Conservation (phyloP, 352 stramenopile genomes). For the Phytophthora tentaculata region DNA sequence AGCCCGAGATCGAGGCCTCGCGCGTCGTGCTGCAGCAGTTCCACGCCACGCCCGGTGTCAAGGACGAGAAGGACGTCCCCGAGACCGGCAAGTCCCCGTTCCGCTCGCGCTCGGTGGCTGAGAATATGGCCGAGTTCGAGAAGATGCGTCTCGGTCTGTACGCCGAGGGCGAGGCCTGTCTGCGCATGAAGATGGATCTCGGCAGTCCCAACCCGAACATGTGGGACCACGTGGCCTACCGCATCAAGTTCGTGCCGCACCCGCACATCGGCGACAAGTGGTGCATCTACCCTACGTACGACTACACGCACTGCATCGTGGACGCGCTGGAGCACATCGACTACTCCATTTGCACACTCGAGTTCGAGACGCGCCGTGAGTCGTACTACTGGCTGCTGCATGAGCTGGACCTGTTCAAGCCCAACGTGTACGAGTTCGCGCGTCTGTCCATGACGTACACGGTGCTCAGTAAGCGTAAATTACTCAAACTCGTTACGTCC, state of each 20-base stretch:
- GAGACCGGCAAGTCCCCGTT: slow-evolving; percentile 87
- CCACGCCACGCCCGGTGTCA: slow-evolving; percentile 61
- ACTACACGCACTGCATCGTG: slow-evolving; percentile 99
- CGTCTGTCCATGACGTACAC: slow-evolving; percentile 98
- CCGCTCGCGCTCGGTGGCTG: slow-evolving; percentile 92
- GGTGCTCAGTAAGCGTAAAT: slow-evolving; percentile 98
- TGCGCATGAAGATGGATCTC: slow-evolving; percentile 99
- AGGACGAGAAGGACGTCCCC: slow-evolving; percentile 62
- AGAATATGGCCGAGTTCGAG: slow-evolving; percentile 97
- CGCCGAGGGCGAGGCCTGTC: slow-evolving; percentile 87
- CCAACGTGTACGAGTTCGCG: slow-evolving; percentile 97
- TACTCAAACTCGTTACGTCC: slow-evolving; percentile 97
- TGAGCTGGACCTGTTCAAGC: slow-evolving; percentile 97
- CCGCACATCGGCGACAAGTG: slow-evolving; percentile 97
- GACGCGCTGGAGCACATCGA: slow-evolving; percentile 99
- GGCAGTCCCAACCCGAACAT: slow-evolving; percentile 98
- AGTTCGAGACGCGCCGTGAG: slow-evolving; percentile 99
- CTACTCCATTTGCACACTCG: slow-evolving; percentile 99
- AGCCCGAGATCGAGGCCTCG: slow-evolving; percentile 82
- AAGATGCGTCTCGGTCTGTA: slow-evolving; percentile 96
- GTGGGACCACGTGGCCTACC: slow-evolving; percentile 98
- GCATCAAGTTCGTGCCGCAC: slow-evolving; percentile 98
- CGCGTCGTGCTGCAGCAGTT: slow-evolving; percentile 78
- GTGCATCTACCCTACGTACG: slow-evolving; percentile 99
- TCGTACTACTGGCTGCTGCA: slow-evolving; percentile 99